Percentiles rank a stretch among this genome's conserved stretches.
These are phyloP conservation scores for Sporothrix pseudoabietina DNA, from an alignment of 2,329 filamentous ascomycete genomes.

Conservation along the genomic window DNA sequence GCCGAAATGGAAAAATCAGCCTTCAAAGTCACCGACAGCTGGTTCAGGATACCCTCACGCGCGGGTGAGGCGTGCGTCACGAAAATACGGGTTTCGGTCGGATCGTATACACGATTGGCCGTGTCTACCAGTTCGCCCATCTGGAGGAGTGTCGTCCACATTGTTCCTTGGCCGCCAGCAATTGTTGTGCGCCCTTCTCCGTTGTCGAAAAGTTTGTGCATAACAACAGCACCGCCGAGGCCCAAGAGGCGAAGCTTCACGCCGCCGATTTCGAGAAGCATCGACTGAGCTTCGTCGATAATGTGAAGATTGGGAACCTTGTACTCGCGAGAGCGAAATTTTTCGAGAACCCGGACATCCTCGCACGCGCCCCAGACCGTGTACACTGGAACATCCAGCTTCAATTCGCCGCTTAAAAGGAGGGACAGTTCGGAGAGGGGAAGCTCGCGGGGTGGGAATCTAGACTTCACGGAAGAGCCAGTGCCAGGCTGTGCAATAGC, in stretches of 20 bases:
- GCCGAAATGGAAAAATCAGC: slow-evolving; percentile 98
- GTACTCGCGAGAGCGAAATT: slow-evolving; percentile 96
- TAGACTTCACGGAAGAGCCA: slow-evolving; percentile 78
- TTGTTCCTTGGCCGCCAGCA: slow-evolving; percentile 95
- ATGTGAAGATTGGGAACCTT: slow-evolving; percentile 97
- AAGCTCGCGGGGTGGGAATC: slow-evolving; percentile 78
- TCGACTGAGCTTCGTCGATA: slow-evolving; percentile 95
- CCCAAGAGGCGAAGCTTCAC: slow-evolving; percentile 94
- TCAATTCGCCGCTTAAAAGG: slow-evolving; percentile 84
- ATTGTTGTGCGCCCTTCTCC: slow-evolving; percentile 97
- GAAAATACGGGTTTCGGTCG: slow-evolving; percentile 94
- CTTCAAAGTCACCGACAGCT: slow-evolving; percentile 95
- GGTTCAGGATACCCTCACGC: slow-evolving; percentile 93
- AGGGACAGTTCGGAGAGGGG: slow-evolving; percentile 90
- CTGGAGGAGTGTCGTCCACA: slow-evolving; percentile 98
- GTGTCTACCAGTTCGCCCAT: slow-evolving; percentile 99
- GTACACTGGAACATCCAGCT: slow-evolving; percentile 94
- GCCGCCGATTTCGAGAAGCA: slow-evolving; percentile 90
- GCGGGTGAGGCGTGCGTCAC: slow-evolving; percentile 96
- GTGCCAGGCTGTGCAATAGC: slow-evolving; percentile 62
- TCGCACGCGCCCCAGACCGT: slow-evolving; percentile 99
- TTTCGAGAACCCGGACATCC: slow-evolving; percentile 95
- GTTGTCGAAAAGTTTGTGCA: slow-evolving; percentile 99
- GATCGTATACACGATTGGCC: slow-evolving; percentile 96
- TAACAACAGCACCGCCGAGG: slow-evolving; percentile 93